Conservation (phyloP, 371 early-diverging fungal genomes). For the Parasitella parasitica region DNA sequence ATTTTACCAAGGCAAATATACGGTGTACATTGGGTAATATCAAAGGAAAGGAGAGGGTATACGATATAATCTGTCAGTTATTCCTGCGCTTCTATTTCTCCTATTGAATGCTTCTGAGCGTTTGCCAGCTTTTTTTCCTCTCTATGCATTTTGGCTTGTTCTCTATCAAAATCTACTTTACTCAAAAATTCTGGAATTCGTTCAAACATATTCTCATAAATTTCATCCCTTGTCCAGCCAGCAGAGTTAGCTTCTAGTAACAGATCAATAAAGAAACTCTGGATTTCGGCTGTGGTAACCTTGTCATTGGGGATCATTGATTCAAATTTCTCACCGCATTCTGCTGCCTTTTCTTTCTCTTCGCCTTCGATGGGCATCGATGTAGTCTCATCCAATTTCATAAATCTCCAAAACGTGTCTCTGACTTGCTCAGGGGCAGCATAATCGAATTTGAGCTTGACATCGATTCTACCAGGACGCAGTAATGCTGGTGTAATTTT, state of each 20-base stretch:
- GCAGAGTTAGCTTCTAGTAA: conserved; percentile 24
- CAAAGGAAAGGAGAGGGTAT: neutral
- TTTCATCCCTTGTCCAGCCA: conserved; percentile 1
- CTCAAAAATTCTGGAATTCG: conserved; percentile 24
- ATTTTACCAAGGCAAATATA: neutral
- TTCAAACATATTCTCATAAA: conserved; percentile 11
- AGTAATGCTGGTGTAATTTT: conserved; percentile 93
- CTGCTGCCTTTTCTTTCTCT: conserved; percentile 2
- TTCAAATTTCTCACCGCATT: conserved; percentile 9
- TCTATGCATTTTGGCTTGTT: conserved; percentile 27
- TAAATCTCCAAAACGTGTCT: conserved; percentile 52
- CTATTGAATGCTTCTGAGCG: neutral
- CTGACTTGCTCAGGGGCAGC: conserved; percentile 71
- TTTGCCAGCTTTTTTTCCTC: neutral
- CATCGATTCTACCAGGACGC: conserved; percentile 95
- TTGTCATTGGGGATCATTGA: conserved; percentile 29
- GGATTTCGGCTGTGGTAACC: conserved; percentile 53
- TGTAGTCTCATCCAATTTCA: conserved; percentile 27
- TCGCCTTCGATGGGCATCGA: conserved; percentile 12
- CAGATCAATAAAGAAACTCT: conserved; percentile 33
- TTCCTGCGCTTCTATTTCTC: neutral
- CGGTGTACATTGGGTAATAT: too few species aligned
- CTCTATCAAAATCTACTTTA: conserved; percentile 27
- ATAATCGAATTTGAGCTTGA: conserved; percentile 81
- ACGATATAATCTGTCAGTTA: neutral